A percentile compares a stretch with the other conserved stretches of the same genome.
Evolutionary conservation across 805 yeast genomes (phyloP).

Genomic region (Clavispora phyllophila): DNA sequence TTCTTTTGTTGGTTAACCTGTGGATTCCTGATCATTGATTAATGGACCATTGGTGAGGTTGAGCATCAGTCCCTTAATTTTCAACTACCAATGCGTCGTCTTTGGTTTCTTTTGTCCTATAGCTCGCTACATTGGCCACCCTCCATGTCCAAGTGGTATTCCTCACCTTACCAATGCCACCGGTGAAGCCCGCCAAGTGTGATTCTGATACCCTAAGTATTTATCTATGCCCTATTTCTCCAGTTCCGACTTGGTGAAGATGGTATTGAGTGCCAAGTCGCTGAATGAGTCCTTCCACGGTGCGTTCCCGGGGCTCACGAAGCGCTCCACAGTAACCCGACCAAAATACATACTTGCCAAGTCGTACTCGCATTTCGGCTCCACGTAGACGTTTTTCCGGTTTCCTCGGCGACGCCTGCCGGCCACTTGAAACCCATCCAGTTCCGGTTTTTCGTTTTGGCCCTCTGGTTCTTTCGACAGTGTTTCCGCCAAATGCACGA

Average conservation of each 20-base stretch:
- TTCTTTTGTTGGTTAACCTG: too few relatives aligned
- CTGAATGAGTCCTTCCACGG: conserved; percentile 16
- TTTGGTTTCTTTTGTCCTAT: too few relatives aligned
- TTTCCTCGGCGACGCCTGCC: conserved; percentile 17
- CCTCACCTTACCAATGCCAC: too few relatives aligned
- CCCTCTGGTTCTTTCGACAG: neutral
- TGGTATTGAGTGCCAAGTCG: conserved; percentile 13
- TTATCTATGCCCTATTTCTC: neutral
- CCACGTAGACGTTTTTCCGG: conserved; percentile 20
- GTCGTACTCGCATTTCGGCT: conserved; percentile 30
- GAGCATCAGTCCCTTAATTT: too few relatives aligned
- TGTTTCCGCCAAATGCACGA: conserved; percentile 20
- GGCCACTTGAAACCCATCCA: conserved; percentile 17
- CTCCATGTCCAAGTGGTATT: too few relatives aligned
- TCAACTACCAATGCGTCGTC: too few relatives aligned
- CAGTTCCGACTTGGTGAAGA: neutral
- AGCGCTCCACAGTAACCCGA: conserved; percentile 15
- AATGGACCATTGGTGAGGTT: too few relatives aligned
- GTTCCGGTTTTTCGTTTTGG: conserved; percentile 1
- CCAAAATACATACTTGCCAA: conserved; percentile 28
- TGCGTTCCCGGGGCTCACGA: conserved; percentile 21
- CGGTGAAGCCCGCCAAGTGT: too few relatives aligned
- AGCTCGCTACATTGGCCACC: too few relatives aligned
- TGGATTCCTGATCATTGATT: too few relatives aligned
- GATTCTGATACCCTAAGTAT: neutral